These are phyloP conservation scores for Capillidium heterosporum DNA, from an alignment of 371 early-diverging fungal genomes.

Conservation along the genomic window DNA sequence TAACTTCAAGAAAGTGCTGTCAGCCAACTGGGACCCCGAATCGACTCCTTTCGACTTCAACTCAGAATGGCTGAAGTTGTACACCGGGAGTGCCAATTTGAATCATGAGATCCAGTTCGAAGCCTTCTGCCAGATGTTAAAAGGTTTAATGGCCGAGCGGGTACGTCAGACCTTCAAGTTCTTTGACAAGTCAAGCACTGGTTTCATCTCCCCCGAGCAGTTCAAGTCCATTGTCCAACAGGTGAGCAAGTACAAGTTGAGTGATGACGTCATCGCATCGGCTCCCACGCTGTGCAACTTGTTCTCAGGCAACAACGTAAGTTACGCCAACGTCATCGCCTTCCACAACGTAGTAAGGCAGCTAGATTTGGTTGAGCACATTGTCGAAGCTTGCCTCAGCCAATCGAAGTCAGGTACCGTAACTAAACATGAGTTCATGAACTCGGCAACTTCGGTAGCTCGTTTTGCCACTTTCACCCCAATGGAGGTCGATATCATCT, in stretches of 20 bases:
- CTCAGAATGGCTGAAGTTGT: constrained; percentile 52
- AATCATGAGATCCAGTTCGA: constrained; percentile 39
- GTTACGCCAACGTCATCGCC: constrained; percentile 39
- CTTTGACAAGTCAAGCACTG: constrained; percentile 43
- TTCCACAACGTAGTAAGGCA: constrained; percentile 57
- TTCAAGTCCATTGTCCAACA: constrained; percentile 44
- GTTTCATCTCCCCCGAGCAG: constrained; percentile 40
- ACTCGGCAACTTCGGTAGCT: constrained; percentile 30
- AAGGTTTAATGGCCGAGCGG: constrained; percentile 58
- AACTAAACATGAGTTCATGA: constrained; percentile 38
- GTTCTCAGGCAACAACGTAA: constrained; percentile 32
- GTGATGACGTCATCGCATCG: constrained; percentile 44
- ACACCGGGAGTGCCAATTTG: constrained; percentile 36
- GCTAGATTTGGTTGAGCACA: constrained; percentile 48
- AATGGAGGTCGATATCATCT: constrained; percentile 65
- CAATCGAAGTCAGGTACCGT: constrained; percentile 29
- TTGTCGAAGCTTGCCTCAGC: constrained; percentile 35
- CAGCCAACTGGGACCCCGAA: constrained; percentile 28
- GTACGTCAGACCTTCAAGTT: constrained; percentile 59
- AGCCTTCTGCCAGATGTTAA: constrained; percentile 64
- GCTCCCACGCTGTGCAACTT: constrained; percentile 44
- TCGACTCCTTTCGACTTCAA: constrained; percentile 51
- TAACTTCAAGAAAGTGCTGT: constrained; percentile 44
- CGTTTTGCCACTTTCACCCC: constrained; percentile 56
- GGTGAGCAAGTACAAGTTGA: constrained; percentile 46